Evolutionary conservation across 164 flowering plant genomes (phyloP).

Genomic region (Amborella trichopoda): DNA sequence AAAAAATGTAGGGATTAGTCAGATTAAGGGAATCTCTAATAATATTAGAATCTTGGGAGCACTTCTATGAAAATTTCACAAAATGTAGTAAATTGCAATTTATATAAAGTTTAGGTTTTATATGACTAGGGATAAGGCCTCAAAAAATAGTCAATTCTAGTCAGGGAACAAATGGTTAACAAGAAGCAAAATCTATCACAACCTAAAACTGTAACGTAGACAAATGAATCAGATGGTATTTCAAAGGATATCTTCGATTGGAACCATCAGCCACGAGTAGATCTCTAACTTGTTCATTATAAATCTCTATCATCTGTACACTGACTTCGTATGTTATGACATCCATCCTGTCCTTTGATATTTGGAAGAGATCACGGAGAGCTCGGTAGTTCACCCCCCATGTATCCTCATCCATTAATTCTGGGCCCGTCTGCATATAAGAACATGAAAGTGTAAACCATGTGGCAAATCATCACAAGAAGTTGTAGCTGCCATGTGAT

Average conservation of each 20-base stretch:
- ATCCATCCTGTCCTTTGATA: slow-evolving; percentile 44
- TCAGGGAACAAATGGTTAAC: neutral
- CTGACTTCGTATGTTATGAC: slow-evolving; percentile 47
- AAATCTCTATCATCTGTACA: slow-evolving; percentile 92
- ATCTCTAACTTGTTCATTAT: slow-evolving; percentile 95
- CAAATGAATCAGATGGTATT: neutral
- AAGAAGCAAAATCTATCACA: neutral
- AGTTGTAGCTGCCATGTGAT: neutral
- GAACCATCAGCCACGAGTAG: slow-evolving; percentile 64
- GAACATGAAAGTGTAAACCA: slow-evolving; percentile 1
- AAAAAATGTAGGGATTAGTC: no score
- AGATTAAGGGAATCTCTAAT: no score
- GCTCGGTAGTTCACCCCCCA: slow-evolving; percentile 95
- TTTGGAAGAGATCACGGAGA: slow-evolving; percentile 48
- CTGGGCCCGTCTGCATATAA: slow-evolving; percentile 62
- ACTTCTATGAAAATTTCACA: no score
- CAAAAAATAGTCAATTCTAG: no score
- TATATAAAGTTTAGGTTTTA: no score
- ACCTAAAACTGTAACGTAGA: neutral
- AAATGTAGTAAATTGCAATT: no score
- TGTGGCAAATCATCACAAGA: neutral
- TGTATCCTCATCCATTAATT: slow-evolving; percentile 43
- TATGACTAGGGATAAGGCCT: no score
- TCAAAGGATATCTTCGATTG: slow-evolving; percentile 74
- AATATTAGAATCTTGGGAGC: no score